Conservation (phyloP, 495 filamentous ascomycete genomes). For the Aspergillus sparsus region DNA sequence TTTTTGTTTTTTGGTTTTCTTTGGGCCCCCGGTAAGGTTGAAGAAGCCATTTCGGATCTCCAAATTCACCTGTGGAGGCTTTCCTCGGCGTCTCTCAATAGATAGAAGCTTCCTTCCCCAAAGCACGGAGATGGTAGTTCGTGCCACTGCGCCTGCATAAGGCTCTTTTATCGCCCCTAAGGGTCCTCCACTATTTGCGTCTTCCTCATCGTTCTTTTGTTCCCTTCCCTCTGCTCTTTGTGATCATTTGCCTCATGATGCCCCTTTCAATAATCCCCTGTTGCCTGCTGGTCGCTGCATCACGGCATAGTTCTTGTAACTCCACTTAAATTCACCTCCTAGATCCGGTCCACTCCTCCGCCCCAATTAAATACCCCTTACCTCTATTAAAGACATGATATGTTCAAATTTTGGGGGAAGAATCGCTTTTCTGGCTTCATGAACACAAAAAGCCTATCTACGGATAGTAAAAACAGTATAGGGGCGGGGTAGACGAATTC, state of each 20-base stretch:
- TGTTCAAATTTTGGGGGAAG: slow-evolving; percentile 7
- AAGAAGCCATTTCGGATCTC: no score
- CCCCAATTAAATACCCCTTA: slow-evolving; percentile 1
- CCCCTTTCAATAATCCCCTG: not conserved
- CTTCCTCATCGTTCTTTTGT: not conserved
- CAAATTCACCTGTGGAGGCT: no score
- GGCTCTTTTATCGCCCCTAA: not conserved
- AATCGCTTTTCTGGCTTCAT: slow-evolving; percentile 8
- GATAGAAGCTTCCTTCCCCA: no score
- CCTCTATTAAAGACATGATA: not conserved
- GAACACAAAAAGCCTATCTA: slow-evolving; percentile 22
- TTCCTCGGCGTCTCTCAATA: no score
- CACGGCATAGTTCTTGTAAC: not conserved
- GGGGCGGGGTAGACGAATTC: not conserved
- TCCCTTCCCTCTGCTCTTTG: not conserved
- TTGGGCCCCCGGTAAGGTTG: no score
- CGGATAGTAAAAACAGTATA: slow-evolving; percentile 19
- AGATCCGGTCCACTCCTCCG: not conserved
- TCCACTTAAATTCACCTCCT: not conserved
- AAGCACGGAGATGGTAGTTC: not conserved
- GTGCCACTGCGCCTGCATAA: slow-evolving; percentile 1
- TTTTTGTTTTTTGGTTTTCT: no score
- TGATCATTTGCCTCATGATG: not conserved
- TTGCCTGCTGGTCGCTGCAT: not conserved
- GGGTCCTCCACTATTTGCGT: not conserved